Evolutionary conservation across 495 filamentous ascomycete species (phyloP).

Genomic region (Astrothelium subdiscretum): DNA sequence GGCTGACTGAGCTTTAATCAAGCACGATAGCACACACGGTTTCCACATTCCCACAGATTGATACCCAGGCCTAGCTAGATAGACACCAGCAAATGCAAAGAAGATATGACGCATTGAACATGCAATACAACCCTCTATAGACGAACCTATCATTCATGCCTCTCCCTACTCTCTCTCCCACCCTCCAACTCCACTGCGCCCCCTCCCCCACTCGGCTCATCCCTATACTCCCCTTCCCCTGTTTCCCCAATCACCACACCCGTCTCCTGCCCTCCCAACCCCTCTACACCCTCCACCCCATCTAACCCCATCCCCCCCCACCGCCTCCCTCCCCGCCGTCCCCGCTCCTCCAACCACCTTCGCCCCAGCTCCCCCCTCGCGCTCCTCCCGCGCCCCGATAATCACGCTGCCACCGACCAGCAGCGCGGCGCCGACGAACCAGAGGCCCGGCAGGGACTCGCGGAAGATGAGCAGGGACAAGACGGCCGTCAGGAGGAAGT

Average conservation of each 20-base stretch:
- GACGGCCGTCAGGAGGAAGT: slow-evolving; percentile 87
- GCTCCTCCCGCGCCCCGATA: slow-evolving; percentile 70
- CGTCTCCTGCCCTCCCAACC: neutral
- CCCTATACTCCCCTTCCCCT: neutral
- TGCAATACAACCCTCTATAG: too few relatives aligned
- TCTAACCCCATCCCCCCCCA: neutral
- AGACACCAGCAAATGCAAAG: neutral
- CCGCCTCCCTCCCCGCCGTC: neutral
- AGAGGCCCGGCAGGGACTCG: slow-evolving; percentile 61
- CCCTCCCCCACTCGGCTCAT: neutral
- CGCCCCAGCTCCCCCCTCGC: slow-evolving; percentile 12
- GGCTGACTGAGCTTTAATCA: neutral
- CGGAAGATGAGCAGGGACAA: slow-evolving; percentile 63
- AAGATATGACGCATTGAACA: too few relatives aligned
- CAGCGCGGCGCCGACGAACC: slow-evolving; percentile 79
- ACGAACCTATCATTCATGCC: too few relatives aligned
- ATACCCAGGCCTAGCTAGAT: neutral
- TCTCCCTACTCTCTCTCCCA: too few relatives aligned
- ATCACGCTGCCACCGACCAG: slow-evolving; percentile 86
- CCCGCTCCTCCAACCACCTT: neutral
- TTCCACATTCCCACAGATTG: neutral
- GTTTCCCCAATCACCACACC: neutral
- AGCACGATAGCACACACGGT: neutral
- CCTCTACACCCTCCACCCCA: neutral
- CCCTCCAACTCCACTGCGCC: neutral